These are phyloP conservation scores for Mariannaea sp. DNA, from an alignment of 2,329 filamentous ascomycete species.

Conservation along the genomic window DNA sequence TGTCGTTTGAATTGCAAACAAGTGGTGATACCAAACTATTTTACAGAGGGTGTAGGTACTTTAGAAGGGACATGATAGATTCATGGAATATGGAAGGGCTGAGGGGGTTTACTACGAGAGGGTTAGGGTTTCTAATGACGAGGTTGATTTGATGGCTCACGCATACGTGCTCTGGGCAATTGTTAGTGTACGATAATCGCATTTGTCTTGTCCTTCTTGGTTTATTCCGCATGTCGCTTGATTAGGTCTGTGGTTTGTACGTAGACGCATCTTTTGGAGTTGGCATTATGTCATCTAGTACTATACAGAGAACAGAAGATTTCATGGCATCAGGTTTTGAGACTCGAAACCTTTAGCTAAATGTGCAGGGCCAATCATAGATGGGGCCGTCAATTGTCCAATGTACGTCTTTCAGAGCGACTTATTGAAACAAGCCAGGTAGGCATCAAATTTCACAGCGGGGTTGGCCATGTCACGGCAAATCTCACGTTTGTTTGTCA, in stretches of 20 bases:
- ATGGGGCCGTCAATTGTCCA: too few relatives aligned
- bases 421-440: too few relatives aligned
- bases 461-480: too few relatives aligned
- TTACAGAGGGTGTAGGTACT: conserved; percentile 4
- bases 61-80: conserved; percentile 20
- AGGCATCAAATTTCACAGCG: too few relatives aligned
- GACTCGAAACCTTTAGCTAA: too few relatives aligned
- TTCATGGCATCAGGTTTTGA: too few relatives aligned
- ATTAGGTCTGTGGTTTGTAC: conserved; percentile 1
- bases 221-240: background rate
- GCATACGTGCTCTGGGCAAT: background rate
- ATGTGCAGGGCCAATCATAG: too few relatives aligned
- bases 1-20: conserved; percentile 40
- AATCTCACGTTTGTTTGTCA: too few relatives aligned
- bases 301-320: background rate
- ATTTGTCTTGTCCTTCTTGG: too few relatives aligned
- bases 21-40: conserved; percentile 31
- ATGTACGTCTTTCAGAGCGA: too few relatives aligned
- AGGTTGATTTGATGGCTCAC: background rate
- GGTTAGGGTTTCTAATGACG: conserved; percentile 1
- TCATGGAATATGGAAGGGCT: background rate
- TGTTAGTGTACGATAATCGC: conserved; percentile 14
- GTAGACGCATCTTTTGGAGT: background rate
- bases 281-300: background rate
- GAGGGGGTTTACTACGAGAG: background rate